Conservation (phyloP, 2,329 filamentous ascomycete genomes). For the Polychaeton citri region DNA sequence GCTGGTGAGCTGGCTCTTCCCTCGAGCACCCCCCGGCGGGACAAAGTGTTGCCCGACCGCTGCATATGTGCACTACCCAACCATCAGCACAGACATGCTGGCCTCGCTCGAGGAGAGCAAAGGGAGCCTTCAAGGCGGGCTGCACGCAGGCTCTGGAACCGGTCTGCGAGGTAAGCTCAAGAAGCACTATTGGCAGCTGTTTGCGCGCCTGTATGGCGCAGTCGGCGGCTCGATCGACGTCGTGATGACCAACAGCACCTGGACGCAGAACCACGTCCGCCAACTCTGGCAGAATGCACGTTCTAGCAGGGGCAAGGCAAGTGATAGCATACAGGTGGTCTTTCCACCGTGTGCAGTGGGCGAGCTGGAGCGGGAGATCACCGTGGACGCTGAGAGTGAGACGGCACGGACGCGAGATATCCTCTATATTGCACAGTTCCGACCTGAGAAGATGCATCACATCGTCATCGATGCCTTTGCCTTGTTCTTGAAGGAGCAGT, state of each 20-base stretch:
- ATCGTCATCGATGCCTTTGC: slow-evolving; percentile 78
- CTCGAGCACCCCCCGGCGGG: slow-evolving; percentile 42
- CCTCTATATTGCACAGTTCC: slow-evolving; percentile 93
- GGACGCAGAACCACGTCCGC: slow-evolving; percentile 77
- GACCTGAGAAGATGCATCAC: slow-evolving; percentile 91
- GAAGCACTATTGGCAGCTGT: slow-evolving; percentile 71
- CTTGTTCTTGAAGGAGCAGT: slow-evolving; percentile 41
- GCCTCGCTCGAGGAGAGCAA: slow-evolving; percentile 47
- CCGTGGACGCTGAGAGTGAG: slow-evolving; percentile 57
- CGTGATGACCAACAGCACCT: slow-evolving; percentile 94
- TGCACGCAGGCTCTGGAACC: slow-evolving; percentile 71
- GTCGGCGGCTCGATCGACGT: slow-evolving; percentile 77
- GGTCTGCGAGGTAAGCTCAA: slow-evolving; percentile 61
- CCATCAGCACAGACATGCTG: slow-evolving; percentile 97
- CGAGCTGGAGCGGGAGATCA: slow-evolving; percentile 63
- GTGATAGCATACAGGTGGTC: slow-evolving; percentile 55
- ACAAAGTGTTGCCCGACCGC: slow-evolving; percentile 39
- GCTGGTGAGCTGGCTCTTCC: slow-evolving; percentile 71
- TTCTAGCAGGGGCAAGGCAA: slow-evolving; percentile 30
- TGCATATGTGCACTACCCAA: slow-evolving; percentile 95
- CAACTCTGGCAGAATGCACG: slow-evolving; percentile 55
- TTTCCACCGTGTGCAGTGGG: slow-evolving; percentile 88
- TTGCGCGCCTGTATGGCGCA: slow-evolving; percentile 69
- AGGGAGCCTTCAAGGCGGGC: slow-evolving; percentile 48
- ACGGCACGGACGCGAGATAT: slow-evolving; percentile 55